Percentiles rank a stretch among this genome's conserved stretches.
Evolutionary conservation across 768 basidiomycete species (phyloP).

Genomic region (Boletales sp.): DNA sequence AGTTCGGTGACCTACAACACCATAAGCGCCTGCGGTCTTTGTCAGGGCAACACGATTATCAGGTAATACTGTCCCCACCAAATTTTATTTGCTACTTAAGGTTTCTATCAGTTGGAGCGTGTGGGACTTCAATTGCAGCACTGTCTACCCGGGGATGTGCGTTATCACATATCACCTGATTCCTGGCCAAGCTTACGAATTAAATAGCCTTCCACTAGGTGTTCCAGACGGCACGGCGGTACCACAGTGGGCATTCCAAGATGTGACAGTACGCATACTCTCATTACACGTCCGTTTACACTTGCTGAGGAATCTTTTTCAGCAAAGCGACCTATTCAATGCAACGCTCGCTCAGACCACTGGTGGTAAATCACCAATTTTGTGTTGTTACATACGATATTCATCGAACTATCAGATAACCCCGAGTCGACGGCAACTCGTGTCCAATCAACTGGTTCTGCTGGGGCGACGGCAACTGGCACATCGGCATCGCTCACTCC

Average conservation of each 20-base stretch:
- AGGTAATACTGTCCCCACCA: constrained; percentile 21
- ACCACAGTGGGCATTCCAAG: constrained; percentile 62
- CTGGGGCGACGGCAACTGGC: constrained; percentile 8
- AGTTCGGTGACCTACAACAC: constrained; percentile 54
- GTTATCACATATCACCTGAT: neutral
- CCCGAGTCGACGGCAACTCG: constrained; percentile 44
- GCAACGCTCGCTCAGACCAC: constrained; percentile 33
- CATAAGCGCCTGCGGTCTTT: constrained; percentile 55
- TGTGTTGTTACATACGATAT: neutral
- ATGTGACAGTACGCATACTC: constrained; percentile 41
- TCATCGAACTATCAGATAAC: constrained; percentile 25
- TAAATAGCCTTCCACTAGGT: constrained; percentile 41
- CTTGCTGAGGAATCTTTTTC: constrained; percentile 4
- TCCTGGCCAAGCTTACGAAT: neutral
- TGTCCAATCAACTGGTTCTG: constrained; percentile 24
- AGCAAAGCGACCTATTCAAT: constrained; percentile 41
- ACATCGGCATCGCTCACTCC: constrained; percentile 14
- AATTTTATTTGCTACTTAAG: neutral
- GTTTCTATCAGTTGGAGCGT: constrained; percentile 43
- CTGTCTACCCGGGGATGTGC: constrained; percentile 28
- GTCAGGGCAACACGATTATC: constrained; percentile 44
- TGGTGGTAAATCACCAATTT: constrained; percentile 18
- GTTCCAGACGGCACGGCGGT: constrained; percentile 48
- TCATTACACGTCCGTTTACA: neutral
- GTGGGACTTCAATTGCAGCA: constrained; percentile 49